Percentiles rank a stretch among this genome's conserved stretches.
These are phyloP conservation scores for Rhypophila decipiens DNA, from an alignment of 495 filamentous ascomycete genomes.

Conservation along the genomic window DNA sequence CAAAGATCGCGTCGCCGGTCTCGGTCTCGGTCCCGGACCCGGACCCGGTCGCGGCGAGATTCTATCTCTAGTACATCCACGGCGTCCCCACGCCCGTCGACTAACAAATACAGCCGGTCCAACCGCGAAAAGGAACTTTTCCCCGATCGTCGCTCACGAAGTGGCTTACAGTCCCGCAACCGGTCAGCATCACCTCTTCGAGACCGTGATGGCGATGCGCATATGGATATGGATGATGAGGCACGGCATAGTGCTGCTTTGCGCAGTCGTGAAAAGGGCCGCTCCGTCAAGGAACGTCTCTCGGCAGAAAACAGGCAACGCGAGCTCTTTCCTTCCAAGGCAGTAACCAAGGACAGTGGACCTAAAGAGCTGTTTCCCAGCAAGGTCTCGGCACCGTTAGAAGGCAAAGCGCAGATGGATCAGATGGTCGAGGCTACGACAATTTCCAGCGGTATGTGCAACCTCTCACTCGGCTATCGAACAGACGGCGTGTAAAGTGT, in stretches of 20 bases:
- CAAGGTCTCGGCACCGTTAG: slow-evolving; percentile 30
- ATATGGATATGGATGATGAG: slow-evolving; percentile 34
- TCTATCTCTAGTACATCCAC: slow-evolving; percentile 24
- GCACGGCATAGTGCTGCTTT: slow-evolving; percentile 22
- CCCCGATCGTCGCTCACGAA: slow-evolving; percentile 26
- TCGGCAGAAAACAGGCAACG: slow-evolving; percentile 35
- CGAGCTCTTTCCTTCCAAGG: slow-evolving; percentile 65
- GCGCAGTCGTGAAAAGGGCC: slow-evolving; percentile 40
- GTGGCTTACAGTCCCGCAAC: slow-evolving; percentile 47
- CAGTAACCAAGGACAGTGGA: slow-evolving; percentile 10
- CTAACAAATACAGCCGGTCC: slow-evolving; percentile 17
- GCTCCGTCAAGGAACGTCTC: slow-evolving; percentile 37
- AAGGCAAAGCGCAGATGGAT: slow-evolving; percentile 32
- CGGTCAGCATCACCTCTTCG: slow-evolving; percentile 65
- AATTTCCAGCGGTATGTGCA: slow-evolving; percentile 29
- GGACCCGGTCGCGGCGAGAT: too few relatives aligned
- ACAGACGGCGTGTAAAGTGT: slow-evolving; percentile 6
- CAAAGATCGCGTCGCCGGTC: slow-evolving; percentile 17
- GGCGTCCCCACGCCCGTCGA: slow-evolving; percentile 19
- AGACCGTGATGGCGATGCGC: slow-evolving; percentile 53
- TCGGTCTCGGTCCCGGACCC: too few relatives aligned
- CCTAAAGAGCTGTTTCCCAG: slow-evolving; percentile 68
- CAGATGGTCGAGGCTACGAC: slow-evolving; percentile 40
- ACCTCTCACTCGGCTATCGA: slow-evolving; percentile 12
- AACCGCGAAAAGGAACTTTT: slow-evolving; percentile 49